Conservation (phyloP, 2,329 filamentous ascomycete genomes). For the Colletotrichum ledebouriae region DNA sequence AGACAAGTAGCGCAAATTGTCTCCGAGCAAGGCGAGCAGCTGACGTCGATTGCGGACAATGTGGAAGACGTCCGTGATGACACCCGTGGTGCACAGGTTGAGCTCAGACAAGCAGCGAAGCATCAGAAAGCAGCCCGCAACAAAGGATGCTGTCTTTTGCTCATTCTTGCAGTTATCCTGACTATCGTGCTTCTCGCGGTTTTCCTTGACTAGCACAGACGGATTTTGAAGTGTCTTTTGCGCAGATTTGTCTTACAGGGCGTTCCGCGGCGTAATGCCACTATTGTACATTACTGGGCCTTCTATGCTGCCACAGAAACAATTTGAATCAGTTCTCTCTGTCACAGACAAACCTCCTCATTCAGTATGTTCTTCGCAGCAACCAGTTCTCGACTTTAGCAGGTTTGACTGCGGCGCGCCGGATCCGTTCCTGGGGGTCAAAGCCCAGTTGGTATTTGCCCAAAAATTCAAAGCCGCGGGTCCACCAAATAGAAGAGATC, state of each 20-base stretch:
- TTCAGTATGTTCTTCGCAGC: background rate
- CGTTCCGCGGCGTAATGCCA: conserved; percentile 30
- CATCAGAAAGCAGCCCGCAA: conserved; percentile 97
- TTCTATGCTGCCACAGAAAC: conserved; percentile 15
- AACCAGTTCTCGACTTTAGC: background rate
- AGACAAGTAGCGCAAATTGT: conserved; percentile 98
- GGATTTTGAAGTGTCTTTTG: conserved; percentile 9
- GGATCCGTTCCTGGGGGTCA: background rate
- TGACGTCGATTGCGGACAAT: conserved; percentile 90
- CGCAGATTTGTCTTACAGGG: conserved; percentile 31
- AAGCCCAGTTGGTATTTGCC: no score
- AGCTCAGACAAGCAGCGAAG: conserved; percentile 85
- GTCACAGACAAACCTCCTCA: background rate
- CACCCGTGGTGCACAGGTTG: conserved; percentile 86
- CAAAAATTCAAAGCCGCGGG: background rate
- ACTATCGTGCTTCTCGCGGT: conserved; percentile 91
- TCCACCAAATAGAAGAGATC: conserved; percentile 47
- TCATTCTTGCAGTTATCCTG: conserved; percentile 90
- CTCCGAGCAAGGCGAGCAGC: conserved; percentile 88
- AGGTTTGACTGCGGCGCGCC: background rate
- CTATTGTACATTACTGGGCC: conserved; percentile 40
- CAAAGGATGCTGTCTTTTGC: conserved; percentile 91
- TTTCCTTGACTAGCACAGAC: conserved; percentile 72
- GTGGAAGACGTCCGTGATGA: conserved; percentile 86
- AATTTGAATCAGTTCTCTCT: conserved; percentile 10